Percentiles rank a stretch among this genome's conserved stretches.
Evolutionary conservation across 2,329 filamentous ascomycete genomes (phyloP).

Genomic region (Chaetomium sp.): DNA sequence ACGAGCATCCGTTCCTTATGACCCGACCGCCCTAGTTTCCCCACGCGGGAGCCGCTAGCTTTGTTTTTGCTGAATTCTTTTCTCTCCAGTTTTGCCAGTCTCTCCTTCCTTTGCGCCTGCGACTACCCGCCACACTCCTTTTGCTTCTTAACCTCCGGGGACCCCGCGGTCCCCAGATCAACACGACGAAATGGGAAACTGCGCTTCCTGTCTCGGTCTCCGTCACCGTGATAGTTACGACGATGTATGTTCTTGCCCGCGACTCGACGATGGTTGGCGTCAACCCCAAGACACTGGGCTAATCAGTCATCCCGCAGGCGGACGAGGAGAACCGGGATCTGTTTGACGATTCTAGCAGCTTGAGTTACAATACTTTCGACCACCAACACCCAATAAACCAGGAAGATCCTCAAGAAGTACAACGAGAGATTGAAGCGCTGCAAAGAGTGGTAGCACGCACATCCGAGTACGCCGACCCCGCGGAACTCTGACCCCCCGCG

Average conservation of each 20-base stretch:
- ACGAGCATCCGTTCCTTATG: constrained; percentile 22
- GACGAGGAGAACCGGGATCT: constrained; percentile 53
- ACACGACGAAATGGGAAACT: constrained; percentile 47
- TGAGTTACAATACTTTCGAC: constrained; percentile 58
- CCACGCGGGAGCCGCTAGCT: constrained; percentile 11
- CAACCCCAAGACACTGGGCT: not conserved
- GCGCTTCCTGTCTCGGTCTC: constrained; percentile 53
- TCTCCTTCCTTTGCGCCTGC: not conserved
- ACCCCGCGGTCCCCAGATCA: not conserved
- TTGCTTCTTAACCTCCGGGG: not conserved
- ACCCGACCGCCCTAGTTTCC: constrained; percentile 21
- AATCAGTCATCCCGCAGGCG: constrained; percentile 28
- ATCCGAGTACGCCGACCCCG: constrained; percentile 46
- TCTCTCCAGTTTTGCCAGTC: not conserved
- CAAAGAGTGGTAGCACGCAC: constrained; percentile 58
- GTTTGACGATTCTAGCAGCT: constrained; percentile 53
- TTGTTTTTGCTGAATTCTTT: not conserved
- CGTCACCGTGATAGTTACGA: constrained; percentile 46
- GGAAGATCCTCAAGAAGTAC: constrained; percentile 55
- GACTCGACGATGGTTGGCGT: not conserved
- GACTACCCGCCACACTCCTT: not conserved
- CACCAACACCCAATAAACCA: constrained; percentile 49
- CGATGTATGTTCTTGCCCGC: constrained; percentile 36
- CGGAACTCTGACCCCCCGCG: not conserved
- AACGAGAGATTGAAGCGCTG: constrained; percentile 58